Conservation (phyloP, 345 rosid genomes). For the Eucalyptus urophylla region DNA sequence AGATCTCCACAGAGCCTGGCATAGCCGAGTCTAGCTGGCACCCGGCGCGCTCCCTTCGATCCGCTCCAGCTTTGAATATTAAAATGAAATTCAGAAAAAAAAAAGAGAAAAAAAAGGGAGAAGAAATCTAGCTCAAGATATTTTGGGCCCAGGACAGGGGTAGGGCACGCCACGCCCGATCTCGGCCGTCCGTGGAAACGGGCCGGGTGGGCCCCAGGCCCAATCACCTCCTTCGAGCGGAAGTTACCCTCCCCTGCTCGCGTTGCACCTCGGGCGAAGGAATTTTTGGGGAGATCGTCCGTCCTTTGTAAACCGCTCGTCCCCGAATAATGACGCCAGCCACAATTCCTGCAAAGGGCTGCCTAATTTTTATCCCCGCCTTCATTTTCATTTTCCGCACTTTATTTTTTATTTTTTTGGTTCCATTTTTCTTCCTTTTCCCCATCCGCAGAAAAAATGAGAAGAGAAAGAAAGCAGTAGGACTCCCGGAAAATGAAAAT, state of each 20-base stretch:
- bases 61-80: neutral
- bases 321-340: neutral
- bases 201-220: neutral
- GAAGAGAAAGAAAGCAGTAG: neutral
- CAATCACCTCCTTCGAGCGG: neutral
- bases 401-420: too few relatives aligned
- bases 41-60: neutral
- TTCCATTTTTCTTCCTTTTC: neutral
- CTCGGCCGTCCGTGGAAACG: neutral
- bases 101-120: accelerated
- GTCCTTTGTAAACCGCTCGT: neutral
- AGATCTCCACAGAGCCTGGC: neutral
- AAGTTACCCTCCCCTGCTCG: neutral
- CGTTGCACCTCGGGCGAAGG: neutral
- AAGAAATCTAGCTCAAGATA: neutral
- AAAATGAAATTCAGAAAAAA: neutral
- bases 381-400: neutral
- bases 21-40: neutral
- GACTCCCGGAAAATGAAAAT: neutral
- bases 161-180: neutral
- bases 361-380: neutral
- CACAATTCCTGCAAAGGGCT: neutral
- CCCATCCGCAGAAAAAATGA: neutral
- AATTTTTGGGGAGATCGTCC: neutral
- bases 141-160: neutral